Base-by-base conservation (phyloP, 495 filamentous ascomycete species). In the Xylaria grammica region DNA sequence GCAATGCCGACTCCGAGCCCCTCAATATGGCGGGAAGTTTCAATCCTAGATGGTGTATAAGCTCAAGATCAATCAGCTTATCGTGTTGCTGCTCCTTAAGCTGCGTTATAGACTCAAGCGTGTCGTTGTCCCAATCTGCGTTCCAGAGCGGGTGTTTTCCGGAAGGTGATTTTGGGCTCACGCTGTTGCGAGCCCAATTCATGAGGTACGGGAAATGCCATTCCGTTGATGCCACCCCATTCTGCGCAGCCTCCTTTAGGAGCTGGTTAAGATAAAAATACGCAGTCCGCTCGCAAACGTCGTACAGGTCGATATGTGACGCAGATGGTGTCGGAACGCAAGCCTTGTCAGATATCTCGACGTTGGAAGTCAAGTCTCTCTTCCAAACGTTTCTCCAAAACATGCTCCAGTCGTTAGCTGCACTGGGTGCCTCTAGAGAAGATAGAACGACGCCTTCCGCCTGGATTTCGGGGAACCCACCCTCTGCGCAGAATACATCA, bases 381-480 rank as follows among this genome's bases (percentile, higher is more conserved):
- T 53, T 53, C 50, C 50, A 53, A 13, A 53, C 13, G 1, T 27
- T 53, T 5, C 20, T 27, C 27, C 27, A 53, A 20, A 53, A 53
- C 50, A 53, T 19, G 1, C 3, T 17, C 4, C 27, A 27, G 13
- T 53, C 50, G 19, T 53, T 36, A 4, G 15, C 26, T n/a, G 17
- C 17, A 9, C 13, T 53, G 13, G 29, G 27, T 13, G 19, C n/a
- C 6, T 36, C 50, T 1, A 53, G 50, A 11, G 27, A 36, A 4
- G 50, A 53, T 4, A 53, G 13, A 1, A 34, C 50, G 17, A 53
- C 15, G 3, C 50, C 50, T 17, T 53, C 13, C 15, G 19, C 1
- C 10, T 53, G 50, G 1, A 53, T 26, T 1, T n/a, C n/a, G 1
- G 50, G 4, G 8, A n/a, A 17, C 3, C n/a, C 15, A 19, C 13